phyloP scores from a whole-genome alignment of 805 yeast genomes.

The Yamadazyma takamatsuzukensis region DNA sequence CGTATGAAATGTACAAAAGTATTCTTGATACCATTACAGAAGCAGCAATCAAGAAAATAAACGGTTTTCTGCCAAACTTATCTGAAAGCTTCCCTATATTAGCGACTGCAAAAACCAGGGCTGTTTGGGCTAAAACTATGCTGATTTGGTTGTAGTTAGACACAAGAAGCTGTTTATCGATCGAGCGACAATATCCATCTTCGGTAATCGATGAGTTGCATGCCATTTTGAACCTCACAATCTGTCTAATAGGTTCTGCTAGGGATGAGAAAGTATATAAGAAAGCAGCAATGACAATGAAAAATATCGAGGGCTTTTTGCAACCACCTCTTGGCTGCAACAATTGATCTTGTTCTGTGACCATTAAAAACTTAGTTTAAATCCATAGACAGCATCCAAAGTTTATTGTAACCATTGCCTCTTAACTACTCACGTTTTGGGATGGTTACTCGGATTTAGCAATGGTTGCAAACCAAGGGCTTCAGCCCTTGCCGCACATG shows the following conservation, averaged over 20 bases:
- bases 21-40: conserved; percentile 20
- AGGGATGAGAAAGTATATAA: conserved; percentile 17
- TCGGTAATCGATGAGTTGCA: conserved; percentile 16
- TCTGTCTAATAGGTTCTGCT: conserved; percentile 37
- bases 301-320: conserved; percentile 1
- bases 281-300: conserved; percentile 5
- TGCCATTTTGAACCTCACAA: conserved; percentile 24
- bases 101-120: conserved; percentile 53
- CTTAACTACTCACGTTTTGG: neutral
- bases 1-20: conserved; percentile 21
- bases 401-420: too few species aligned
- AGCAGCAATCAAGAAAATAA: conserved; percentile 18
- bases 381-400: too few species aligned
- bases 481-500: conserved; percentile 1
- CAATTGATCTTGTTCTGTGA: too few species aligned
- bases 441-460: neutral
- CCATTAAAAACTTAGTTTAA: too few species aligned
- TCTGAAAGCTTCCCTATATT: conserved; percentile 41
- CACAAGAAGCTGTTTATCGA: conserved; percentile 28
- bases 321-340: too few species aligned
- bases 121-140: conserved; percentile 37
- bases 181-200: conserved; percentile 24
- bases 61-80: conserved; percentile 32
- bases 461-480: conserved; percentile 2
- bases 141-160: conserved; percentile 45